Evolutionary conservation across 306 rosid species (phyloP), one percentile per base, ranked within the genome.

Genomic region (Inga leiocalycina): DNA sequence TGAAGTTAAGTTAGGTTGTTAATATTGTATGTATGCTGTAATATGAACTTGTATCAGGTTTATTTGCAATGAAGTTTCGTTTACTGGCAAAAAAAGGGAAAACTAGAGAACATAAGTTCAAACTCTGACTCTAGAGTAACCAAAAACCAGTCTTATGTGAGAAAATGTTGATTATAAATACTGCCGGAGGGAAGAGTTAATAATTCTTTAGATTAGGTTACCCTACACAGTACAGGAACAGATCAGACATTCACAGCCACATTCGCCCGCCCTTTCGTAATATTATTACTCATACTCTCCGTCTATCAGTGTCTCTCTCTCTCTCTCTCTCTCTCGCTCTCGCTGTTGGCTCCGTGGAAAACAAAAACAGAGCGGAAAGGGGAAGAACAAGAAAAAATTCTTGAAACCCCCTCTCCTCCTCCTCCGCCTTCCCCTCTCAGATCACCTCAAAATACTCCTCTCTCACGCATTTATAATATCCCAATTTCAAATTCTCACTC

Each of bases 391-490:
- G 11, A 16, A 17, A 17, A 54, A 56, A 64, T 5, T 5, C 16
- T 20, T 19, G 30, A 68, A 39, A 43, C 24, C 75, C 52, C 34
- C 54, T 11, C 75, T n/a, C 3, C 54, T 43, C 34, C 74, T 37
- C 34, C 45, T 52, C 5, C 15, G 8, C 11, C 41, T 41, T 11
- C 81, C 71, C 19, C 62, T 59, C 54, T 35, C 86, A 70, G 64
- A 77, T 44, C 79, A 82, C 37, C 27, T 74, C 54, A 30, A 72
- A 64, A 65, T 30, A 54, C 81, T 72, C 52, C 75, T 71, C 46
- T 22, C 48, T 57, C 39, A 67, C 75, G 22, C 69, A 87, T 88
- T 88, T 57, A 81, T 86, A 82, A 79, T 77, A 79, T 86, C 48
- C 82, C 84, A 82, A 80, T 76, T 83, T 81, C 75, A 82, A 85